These are phyloP conservation scores for Candida insectalens DNA, from an alignment of 805 yeast genomes.

Conservation along the genomic window DNA sequence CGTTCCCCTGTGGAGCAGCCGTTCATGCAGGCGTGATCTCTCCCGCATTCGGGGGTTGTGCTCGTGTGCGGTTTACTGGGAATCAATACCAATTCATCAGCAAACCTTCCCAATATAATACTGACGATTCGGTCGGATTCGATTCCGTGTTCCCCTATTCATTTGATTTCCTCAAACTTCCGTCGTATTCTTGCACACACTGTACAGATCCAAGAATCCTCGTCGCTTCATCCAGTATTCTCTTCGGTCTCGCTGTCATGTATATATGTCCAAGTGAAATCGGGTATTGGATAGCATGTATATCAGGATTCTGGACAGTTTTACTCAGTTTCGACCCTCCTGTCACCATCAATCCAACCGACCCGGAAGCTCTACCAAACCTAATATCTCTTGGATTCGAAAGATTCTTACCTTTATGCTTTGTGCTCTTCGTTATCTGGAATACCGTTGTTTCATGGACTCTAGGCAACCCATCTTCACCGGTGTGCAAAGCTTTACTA, in stretches of 20 bases:
- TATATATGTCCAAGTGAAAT: constrained; percentile 34
- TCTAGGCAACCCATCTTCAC: constrained; percentile 27
- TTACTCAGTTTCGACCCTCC: constrained; percentile 77
- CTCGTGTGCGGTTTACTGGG: constrained; percentile 47
- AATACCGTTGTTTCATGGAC: constrained; percentile 42
- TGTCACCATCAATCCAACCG: constrained; percentile 39
- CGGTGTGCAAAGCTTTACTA: constrained; percentile 33
- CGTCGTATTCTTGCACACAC: constrained; percentile 43
- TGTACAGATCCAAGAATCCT: constrained; percentile 63
- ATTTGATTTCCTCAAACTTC: constrained; percentile 43
- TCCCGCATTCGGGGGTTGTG: constrained; percentile 42
- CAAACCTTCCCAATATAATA: constrained; percentile 35
- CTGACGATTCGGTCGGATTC: constrained; percentile 43
- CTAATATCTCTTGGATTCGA: constrained; percentile 64
- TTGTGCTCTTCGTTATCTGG: constrained; percentile 68
- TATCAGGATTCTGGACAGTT: constrained; percentile 80
- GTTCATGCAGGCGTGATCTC: constrained; percentile 63
- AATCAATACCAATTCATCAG: constrained; percentile 38
- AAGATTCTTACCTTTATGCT: constrained; percentile 65
- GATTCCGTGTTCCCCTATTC: constrained; percentile 70
- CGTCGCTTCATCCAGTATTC: constrained; percentile 46
- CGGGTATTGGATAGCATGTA: constrained; percentile 51
- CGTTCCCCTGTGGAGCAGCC: constrained; percentile 85
- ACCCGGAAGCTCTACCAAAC: constrained; percentile 44
- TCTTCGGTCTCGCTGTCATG: constrained; percentile 55